Evolutionary conservation across 1,284 basidiomycete species (phyloP), one percentile per base, ranked within the genome.

Genomic region (Tylopilus sp.): DNA sequence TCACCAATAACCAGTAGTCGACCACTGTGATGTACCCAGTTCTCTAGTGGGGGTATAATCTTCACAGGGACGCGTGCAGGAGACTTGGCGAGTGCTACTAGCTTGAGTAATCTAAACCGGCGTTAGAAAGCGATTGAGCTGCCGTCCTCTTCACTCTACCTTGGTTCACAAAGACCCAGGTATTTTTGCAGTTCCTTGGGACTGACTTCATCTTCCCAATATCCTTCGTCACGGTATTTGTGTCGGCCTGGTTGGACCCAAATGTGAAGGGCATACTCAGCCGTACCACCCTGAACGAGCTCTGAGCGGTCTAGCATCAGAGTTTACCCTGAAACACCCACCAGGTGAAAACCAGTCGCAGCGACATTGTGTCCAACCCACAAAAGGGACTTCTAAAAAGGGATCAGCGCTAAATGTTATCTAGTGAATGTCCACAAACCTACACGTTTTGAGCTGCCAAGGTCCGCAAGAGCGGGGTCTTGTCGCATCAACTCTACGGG

Each of bases 21-120:
- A 7, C 81, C 81, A 33, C 79, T 80, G 0, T 80, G 73, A 69
- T 89, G 85, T 0, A 87, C 84, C 89, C 89, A 90, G 31, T 87
- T 83, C 52, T 88, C 85, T 17, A 87, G 75, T 12, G 81, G 78
- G 5, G 75, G 65, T 27, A 79, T 75, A 45, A 81, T 79, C 54
- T 76, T 77, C 10, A 86, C 78, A 3, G 81, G 81, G 48, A 82
- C 73, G 59, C 82, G 82, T 34, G 75, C 67, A 27, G 79, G 77
- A 52, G 80, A 70, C 21, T 70, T 67, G 39, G 83, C 80, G 52
- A 84, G 72, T 25, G 78, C 73, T 31, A 78, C 77, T 6, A 89
- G 70, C 67, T 82, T 84, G 42, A 79, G 79, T 27, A 88, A 72
- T 70, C 88, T 89, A 42, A 42, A 71, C 10, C 39, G 10, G 31